Conservation (phyloP, 306 rosid species). For the Pueraria montana region DNA sequence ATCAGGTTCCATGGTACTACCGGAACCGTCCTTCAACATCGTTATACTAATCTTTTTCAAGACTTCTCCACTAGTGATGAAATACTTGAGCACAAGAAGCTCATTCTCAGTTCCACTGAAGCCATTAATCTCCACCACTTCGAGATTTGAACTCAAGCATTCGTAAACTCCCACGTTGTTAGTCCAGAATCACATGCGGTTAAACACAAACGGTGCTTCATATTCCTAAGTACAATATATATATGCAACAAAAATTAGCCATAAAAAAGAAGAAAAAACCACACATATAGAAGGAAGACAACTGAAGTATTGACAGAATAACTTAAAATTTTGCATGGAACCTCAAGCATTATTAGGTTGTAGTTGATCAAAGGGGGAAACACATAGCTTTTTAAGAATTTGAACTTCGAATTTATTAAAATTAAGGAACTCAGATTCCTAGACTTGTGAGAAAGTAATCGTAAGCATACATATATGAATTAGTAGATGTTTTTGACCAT, state of each 20-base stretch:
- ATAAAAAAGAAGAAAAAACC: too few species aligned
- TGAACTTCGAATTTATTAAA: too few species aligned
- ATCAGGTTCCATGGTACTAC: background rate
- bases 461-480: too few species aligned
- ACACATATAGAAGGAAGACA: too few species aligned
- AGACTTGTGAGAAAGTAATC: too few species aligned
- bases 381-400: too few species aligned
- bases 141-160: constrained; percentile 9
- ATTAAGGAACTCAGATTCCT: too few species aligned
- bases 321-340: too few species aligned
- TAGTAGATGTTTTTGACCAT: too few species aligned
- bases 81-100: background rate
- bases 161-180: background rate
- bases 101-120: constrained; percentile 9
- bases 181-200: background rate
- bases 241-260: background rate
- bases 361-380: too few species aligned
- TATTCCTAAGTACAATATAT: constrained; percentile 34
- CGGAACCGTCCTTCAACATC: background rate
- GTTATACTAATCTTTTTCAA: constrained; percentile 4
- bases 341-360: too few species aligned
- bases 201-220: background rate
- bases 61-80: background rate
- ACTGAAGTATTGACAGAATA: too few species aligned
- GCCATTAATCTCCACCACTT: constrained; percentile 31